These are phyloP conservation scores for Beauveria sp. DNA, from an alignment of 2,329 filamentous ascomycete genomes.

Conservation along the genomic window DNA sequence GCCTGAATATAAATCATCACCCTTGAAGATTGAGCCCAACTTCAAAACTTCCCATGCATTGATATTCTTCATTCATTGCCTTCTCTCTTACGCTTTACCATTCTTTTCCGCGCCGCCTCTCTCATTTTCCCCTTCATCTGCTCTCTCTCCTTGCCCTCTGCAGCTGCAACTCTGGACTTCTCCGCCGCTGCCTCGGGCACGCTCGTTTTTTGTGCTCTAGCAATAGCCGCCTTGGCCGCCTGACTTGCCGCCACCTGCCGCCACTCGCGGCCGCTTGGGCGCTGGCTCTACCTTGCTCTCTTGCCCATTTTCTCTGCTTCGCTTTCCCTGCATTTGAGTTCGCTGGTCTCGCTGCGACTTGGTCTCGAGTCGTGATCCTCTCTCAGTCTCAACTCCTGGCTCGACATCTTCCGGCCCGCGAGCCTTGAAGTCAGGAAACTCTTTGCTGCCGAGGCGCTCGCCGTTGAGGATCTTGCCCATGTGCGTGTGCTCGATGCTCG, in stretches of 20 bases:
- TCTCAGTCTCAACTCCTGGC: not conserved
- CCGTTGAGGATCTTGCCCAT: conserved; percentile 31
- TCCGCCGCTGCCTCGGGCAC: too few relatives aligned
- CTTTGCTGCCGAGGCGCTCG: conserved; percentile 15
- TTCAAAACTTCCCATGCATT: not conserved
- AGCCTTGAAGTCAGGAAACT: conserved; percentile 16
- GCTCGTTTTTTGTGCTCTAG: too few relatives aligned
- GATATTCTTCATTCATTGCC: not conserved
- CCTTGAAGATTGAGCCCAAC: not conserved
- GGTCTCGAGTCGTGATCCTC: not conserved
- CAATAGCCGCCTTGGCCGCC: too few relatives aligned
- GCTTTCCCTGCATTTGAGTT: too few relatives aligned
- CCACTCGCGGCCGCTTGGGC: not conserved
- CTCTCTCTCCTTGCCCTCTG: too few relatives aligned
- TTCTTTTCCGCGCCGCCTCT: too few relatives aligned
- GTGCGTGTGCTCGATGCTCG: conserved; percentile 33
- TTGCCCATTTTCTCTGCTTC: not conserved
- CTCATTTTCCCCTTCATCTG: too few relatives aligned
- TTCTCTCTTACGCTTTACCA: not conserved
- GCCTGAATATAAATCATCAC: not conserved
- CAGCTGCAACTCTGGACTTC: too few relatives aligned
- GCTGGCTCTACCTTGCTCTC: not conserved
- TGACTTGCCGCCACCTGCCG: too few relatives aligned
- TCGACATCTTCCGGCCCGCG: not conserved
- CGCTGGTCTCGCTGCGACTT: not conserved